Base-by-base conservation (phyloP, 1,139 yeast species). In the Scheffersomyces cryptocercus region DNA sequence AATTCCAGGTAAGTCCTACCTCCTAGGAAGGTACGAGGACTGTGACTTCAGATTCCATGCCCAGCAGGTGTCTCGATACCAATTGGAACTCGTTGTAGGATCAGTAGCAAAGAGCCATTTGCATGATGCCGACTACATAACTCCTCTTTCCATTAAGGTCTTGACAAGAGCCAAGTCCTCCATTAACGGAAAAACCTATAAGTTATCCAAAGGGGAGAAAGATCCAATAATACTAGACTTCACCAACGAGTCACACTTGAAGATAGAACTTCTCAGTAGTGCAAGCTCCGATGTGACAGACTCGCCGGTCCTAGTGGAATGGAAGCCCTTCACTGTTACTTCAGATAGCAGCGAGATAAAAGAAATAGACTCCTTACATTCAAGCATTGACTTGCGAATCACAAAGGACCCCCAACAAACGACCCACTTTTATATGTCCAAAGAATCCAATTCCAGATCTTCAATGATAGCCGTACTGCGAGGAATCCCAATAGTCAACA, bases 81-180 rank as follows among this genome's bases (percentile, higher is more conserved):
- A 70, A 38, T 46, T 71, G 31, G 55, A 56, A 38, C 39, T 67
- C 9, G 46, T 46, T 20, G 45, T 61, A 7, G 66, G 61, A 1
- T 15, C 36, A 7, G 36, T 43, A 4, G 16, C 35, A 3, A 38
- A 37, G 5, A 28, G 39, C 2, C 40, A 43, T n/a, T 28, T 55
- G 12, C 35, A 46, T 29, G 49, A 54, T 15, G 20, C 43, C 3
- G 47, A 39, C 5, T 29, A 41, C 5, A 50, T 42, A 29, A 59
- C 73, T 1, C 55, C 59, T 11, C 45, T 70, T 11, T 29, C 28
- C 1, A 42, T 70, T 10, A 48, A 51, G 5, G 52, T 70, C 8
- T 51, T 60, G n/a, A 61, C 74, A 3, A 54, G 66, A 34, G 73
- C 73, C 1, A 55, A 61, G 33, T 59, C 71, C 0, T 51, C 45